Evolutionary conservation across 1,139 yeast genomes (phyloP), one percentile per base, ranked within the genome.

Genomic region (Blastobotrys indianensis): DNA sequence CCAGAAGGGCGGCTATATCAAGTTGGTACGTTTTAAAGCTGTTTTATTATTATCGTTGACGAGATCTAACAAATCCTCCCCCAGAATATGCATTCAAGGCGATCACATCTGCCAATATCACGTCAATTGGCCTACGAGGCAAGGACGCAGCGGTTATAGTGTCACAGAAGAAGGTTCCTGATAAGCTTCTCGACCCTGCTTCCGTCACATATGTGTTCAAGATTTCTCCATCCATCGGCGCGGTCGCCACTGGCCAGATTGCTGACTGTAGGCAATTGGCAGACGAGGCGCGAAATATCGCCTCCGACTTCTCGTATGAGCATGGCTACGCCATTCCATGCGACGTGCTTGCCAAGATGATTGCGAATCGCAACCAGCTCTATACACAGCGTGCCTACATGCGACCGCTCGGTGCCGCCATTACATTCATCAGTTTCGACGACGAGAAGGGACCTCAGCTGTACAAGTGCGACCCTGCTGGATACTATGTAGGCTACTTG

Each of bases 341-440:
- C 54, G 96, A 88, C 62, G 88, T 85, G 42, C 74, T 92, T 59
- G 88, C 97, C 42, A 92, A 90, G 71, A 78, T 97, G 63, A 83
- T 92, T 84, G 98, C 97, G 49, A 92, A 92, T 63, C 70, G 88
- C 60, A 85, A 95, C 41, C 98, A 92, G 72, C 79, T 92, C 54
- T 92, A 88, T 67, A 92, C 98, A 39, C 98, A 92, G 69, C 77
- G 97, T 63, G 98, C 98, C n/a, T 92, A 92, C 67, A 92, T 92
- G 97, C 80, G 98, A 67, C 98, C 98, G 25, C 74, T 90, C 55
- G 97, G 97, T 34, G 96, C 88, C 47, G 87, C 95, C 28, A 75
- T 88, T 61, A 88, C 97, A 17, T 84, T 92, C 61, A 77, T 90
- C 51, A 81, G 94, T 42, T 82, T 84, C 49, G 97, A 90, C 65